Conservation (phyloP, 768 basidiomycete genomes). For the Lactarius sp. region DNA sequence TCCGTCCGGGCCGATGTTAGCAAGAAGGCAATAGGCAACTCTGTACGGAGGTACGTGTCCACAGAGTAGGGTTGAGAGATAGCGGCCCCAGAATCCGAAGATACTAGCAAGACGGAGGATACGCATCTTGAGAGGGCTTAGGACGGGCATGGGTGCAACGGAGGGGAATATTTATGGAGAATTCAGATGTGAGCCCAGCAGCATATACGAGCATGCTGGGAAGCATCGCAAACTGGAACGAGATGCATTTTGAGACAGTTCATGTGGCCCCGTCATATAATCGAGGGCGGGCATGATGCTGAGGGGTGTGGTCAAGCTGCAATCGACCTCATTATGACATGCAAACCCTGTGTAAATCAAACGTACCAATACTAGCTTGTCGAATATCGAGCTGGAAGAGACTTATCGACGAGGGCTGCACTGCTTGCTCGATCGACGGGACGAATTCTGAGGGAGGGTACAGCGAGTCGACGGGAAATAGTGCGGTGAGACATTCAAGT, state of each 20-base stretch:
- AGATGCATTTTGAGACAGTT: conserved; percentile 1
- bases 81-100: conserved; percentile 30
- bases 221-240: neutral
- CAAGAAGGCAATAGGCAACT: conserved; percentile 65
- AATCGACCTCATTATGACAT: too few relatives aligned
- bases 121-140: conserved; percentile 32
- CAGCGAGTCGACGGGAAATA: too few relatives aligned
- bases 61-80: conserved; percentile 28
- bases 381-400: too few relatives aligned
- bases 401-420: too few relatives aligned
- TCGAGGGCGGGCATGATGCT: neutral
- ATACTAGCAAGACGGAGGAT: conserved; percentile 30
- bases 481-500: too few relatives aligned
- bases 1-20: conserved; percentile 64
- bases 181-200: conserved; percentile 3
- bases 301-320: neutral
- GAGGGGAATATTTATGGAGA: neutral
- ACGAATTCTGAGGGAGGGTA: too few relatives aligned
- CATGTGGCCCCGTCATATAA: neutral
- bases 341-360: too few relatives aligned
- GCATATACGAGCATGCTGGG: conserved; percentile 10
- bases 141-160: neutral
- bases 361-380: too few relatives aligned
- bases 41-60: conserved; percentile 47
- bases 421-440: too few relatives aligned